Evolutionary conservation across 768 basidiomycete genomes (phyloP), one percentile per base, ranked within the genome.

Genomic region (Leccinellum luteum): DNA sequence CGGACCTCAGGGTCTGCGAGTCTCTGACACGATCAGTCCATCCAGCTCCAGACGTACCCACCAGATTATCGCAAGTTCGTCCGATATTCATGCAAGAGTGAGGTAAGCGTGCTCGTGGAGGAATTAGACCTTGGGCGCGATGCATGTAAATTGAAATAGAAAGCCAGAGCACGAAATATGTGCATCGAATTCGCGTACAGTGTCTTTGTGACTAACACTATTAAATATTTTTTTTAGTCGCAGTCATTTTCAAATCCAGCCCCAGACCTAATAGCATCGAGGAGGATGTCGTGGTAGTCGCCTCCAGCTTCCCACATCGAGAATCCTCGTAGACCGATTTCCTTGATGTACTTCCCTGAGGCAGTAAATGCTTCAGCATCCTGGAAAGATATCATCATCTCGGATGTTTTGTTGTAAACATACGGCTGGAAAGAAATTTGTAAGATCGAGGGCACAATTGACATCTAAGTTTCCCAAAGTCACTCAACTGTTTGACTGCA

Each of bases 251-350:
- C 44, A 17, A 47, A 47, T 23, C 63, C 66, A 30, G 52, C 55
- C 0, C 60, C 21, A 21, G 0, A 0, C 21, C 60, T 63, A 28
- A 89, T 86, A 6, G 88, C 75, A 67, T 87, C 76, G 4, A 90
- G 73, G 45, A 90, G 74, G 19, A 81, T 76, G 63, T 89, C 77
- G n/a, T 83, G 60, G 51, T 72, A 78, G 66, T 89, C 89, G 4
- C 85, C 85, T 30, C 81, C 85, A 48, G 85, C 80, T 66, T 90
- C 85, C 87, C 87, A 90, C 71, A 86, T 81, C 1, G 83, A 74
- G 68, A 90, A 90, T 4, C 89, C 89, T 56, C 73, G 75, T n/a
- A 91, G 71, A 6, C 80, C 81, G 12, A 70, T 69, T 14, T 69
- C 57, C 51, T 78, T 77, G 64, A 90, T 85, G 67, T 79, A 90